Base-by-base conservation (phyloP, 2,329 filamentous ascomycete genomes). In the Corinectria fuckeliana region DNA sequence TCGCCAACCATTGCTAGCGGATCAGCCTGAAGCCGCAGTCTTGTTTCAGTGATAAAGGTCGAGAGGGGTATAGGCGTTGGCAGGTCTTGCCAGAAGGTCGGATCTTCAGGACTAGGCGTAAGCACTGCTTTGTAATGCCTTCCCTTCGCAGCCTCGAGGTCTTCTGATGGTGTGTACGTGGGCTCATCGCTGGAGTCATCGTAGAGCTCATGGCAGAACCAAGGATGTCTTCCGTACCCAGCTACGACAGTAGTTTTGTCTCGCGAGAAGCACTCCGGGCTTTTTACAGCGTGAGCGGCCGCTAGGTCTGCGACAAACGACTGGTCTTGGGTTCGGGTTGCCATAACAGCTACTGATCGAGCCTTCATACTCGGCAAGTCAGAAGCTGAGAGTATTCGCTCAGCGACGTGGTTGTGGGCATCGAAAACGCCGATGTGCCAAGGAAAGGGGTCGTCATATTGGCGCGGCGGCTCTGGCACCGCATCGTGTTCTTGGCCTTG, bases 1-100 rank as follows among this genome's bases (percentile, higher is more conserved):
- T 93, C 91, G 4, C 91, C 91, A 1, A 93, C 78, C 1, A 93
- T 80, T 0, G 90, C 88, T 1, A 82, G 70, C 1, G 87, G 88
- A 52, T 88, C 81, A 6, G 77, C 76, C 14, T 81, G 66, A 0
- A 93, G 78, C 13, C 86, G 80, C 1, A 63, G 62, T 10, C 81
- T 81, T 0, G 86, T 89, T 62, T 87, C 79, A 0, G 74, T 62
- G 0, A 91, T 74, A 60, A 88, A 88, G 0, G 72, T 57, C 0
- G 82, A 85, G 5, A 91, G 79, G 0, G 86, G 79, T 2, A 74
- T 76, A 0, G 90, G 88, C 11, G 83, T 77, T 0, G 88, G 87
- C 1, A 91, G 78, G 14, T 66, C 74, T 8, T 71, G 66, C 60
- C 60, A 67, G 14, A 69, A 70, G 0, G 49, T 55, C 5, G 61